Evolutionary conservation across 257 asterid species (phyloP).

Genomic region (Solanum bulbocastanum): DNA sequence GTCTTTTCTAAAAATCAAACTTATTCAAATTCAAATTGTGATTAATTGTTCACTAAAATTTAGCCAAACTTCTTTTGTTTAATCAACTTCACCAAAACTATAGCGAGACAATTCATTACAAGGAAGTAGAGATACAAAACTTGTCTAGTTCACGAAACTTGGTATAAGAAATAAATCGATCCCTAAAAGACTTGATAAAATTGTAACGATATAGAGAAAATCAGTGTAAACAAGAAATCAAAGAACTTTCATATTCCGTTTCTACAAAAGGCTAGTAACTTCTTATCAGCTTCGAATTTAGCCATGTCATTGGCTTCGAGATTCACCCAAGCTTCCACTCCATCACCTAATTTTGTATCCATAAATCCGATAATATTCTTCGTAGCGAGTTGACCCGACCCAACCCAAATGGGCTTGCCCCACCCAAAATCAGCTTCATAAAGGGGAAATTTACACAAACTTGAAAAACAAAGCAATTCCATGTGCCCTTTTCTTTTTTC

Average conservation of each 20-base stretch:
- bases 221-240: neutral
- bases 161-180: no score
- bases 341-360: constrained; percentile 24
- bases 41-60: neutral
- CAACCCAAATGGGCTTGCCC: neutral
- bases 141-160: no score
- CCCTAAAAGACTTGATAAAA: neutral
- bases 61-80: no score
- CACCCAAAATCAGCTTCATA: neutral
- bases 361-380: neutral
- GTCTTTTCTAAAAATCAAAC: neutral
- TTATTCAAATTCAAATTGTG: neutral
- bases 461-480: neutral
- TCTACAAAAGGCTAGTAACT: neutral
- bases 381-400: neutral
- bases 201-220: neutral
- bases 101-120: neutral
- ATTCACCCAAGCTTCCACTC: constrained; percentile 31
- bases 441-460: neutral
- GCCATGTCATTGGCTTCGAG: constrained; percentile 29
- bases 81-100: neutral
- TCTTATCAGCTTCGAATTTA: constrained; percentile 26
- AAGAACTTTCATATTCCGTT: neutral
- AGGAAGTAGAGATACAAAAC: neutral
- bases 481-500: neutral